Evolutionary conservation across 2,329 filamentous ascomycete species (phyloP).

Genomic region (Corinectria fuckeliana): DNA sequence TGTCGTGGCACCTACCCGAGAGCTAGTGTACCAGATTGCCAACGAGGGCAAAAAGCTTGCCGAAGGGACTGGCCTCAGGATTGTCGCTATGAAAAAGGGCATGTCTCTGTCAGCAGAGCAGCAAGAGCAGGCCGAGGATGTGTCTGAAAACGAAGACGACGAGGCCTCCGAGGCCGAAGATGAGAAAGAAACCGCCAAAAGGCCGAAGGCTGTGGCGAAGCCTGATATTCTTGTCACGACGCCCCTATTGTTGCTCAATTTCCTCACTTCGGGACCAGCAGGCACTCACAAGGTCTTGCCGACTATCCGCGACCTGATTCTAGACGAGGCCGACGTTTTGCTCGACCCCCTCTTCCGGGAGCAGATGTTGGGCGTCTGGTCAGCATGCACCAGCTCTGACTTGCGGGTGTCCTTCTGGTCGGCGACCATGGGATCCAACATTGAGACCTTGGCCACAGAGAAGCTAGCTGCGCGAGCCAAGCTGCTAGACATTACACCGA

Average conservation of each 20-base stretch:
- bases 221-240: conserved; percentile 51
- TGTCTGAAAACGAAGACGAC: conserved; percentile 49
- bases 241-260: conserved; percentile 73
- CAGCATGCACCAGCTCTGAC: conserved; percentile 72
- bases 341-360: conserved; percentile 89
- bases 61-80: conserved; percentile 75
- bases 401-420: conserved; percentile 88
- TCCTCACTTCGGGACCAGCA: conserved; percentile 59
- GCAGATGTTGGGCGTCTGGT: conserved; percentile 86
- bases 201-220: conserved; percentile 41
- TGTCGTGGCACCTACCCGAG: conserved; percentile 79
- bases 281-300: conserved; percentile 62
- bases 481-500: conserved; percentile 44
- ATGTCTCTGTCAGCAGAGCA: conserved; percentile 69
- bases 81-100: conserved; percentile 84
- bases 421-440: conserved; percentile 93
- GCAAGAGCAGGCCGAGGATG: conserved; percentile 46
- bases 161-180: conserved; percentile 48
- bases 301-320: conserved; percentile 73
- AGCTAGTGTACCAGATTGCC: conserved; percentile 79
- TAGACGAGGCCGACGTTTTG: conserved; percentile 96
- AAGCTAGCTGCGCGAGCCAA: conserved; percentile 65
- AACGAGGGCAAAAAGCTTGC: conserved; percentile 87
- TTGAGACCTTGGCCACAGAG: conserved; percentile 79
- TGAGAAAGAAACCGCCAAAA: conserved; percentile 29